Percentiles rank a stretch among this genome's conserved stretches.
Conservation (phyloP, 495 filamentous ascomycete species). For the Penicillium paxilli region DNA sequence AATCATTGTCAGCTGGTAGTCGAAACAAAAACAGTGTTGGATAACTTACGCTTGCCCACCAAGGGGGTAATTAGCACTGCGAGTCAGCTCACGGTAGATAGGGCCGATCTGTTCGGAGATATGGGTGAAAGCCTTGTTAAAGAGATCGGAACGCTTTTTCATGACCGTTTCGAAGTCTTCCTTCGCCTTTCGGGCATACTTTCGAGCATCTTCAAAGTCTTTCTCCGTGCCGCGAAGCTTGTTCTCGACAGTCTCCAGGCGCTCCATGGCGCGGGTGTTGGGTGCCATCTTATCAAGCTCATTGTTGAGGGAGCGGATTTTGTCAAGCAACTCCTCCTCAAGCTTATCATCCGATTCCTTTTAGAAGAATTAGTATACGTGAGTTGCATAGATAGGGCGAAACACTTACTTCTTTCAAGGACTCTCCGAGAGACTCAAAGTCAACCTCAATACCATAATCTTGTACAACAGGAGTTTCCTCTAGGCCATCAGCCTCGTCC, state of each 20-base stretch:
- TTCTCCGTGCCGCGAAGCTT: slow-evolving; percentile 83
- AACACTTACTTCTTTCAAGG: slow-evolving; percentile 70
- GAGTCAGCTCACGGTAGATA: slow-evolving; percentile 93
- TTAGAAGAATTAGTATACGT: slow-evolving; percentile 23
- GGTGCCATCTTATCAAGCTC: slow-evolving; percentile 92
- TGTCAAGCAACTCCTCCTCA: slow-evolving; percentile 78
- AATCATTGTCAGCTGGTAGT: background rate
- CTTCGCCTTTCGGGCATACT: slow-evolving; percentile 68
- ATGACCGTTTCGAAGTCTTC: slow-evolving; percentile 81
- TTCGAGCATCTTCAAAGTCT: slow-evolving; percentile 82
- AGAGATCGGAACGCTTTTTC: slow-evolving; percentile 80
- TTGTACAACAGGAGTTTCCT: slow-evolving; percentile 55
- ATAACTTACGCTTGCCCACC: slow-evolving; percentile 76
- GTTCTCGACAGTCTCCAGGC: slow-evolving; percentile 80
- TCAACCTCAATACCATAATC: slow-evolving; percentile 93
- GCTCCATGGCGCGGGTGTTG: slow-evolving; percentile 92
- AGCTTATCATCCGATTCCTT: slow-evolving; percentile 68
- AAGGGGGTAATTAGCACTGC: slow-evolving; percentile 77
- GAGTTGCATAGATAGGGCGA: background rate
- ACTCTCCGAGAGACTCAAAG: slow-evolving; percentile 83
- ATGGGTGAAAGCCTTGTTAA: slow-evolving; percentile 92
- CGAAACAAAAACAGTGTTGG: background rate
- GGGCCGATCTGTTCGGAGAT: slow-evolving; percentile 92
- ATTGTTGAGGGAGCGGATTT: slow-evolving; percentile 67
- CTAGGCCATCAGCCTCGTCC: slow-evolving; percentile 59